Evolutionary conservation across 257 asterid species (phyloP).

Genomic region (Solanum pennellii): DNA sequence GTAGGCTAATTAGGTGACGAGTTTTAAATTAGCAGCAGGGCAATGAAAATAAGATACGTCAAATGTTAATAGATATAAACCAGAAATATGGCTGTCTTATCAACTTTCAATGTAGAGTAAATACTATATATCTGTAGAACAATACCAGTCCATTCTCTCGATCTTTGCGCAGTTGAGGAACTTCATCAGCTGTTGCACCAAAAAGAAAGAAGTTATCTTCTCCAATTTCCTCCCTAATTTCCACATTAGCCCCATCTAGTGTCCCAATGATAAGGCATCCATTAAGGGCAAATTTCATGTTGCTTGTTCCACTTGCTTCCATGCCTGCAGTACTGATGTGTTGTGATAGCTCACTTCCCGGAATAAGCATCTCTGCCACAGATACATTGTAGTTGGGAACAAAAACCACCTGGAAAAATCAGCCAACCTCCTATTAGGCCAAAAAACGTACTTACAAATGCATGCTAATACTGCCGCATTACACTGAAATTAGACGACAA

Average conservation of each 20-base stretch:
- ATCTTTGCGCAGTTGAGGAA: slow-evolving; percentile 77
- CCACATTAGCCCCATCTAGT: slow-evolving; percentile 97
- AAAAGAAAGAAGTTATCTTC: slow-evolving; percentile 83
- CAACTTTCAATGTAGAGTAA: not conserved
- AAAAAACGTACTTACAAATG: not conserved
- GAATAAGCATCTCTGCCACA: slow-evolving; percentile 97
- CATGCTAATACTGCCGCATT: not conserved
- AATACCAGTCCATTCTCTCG: slow-evolving; percentile 84
- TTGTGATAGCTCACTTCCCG: slow-evolving; percentile 97
- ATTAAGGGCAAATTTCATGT: slow-evolving; percentile 95
- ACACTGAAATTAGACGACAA: not conserved
- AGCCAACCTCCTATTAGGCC: not conserved
- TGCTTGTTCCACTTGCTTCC: slow-evolving; percentile 99
- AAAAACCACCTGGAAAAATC: slow-evolving; percentile 59
- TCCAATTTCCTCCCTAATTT: slow-evolving; percentile 95
- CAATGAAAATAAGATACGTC: not conserved
- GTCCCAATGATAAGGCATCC: slow-evolving; percentile 98
- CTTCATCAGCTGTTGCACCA: slow-evolving; percentile 91
- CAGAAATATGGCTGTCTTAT: not conserved
- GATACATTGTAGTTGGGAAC: slow-evolving; percentile 98
- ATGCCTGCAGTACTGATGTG: slow-evolving; percentile 99
- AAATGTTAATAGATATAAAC: not conserved
- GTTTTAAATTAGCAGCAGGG: not conserved
- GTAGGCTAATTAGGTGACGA: not conserved
- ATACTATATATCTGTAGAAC: not conserved